phyloP scores from a whole-genome alignment of 2,329 filamentous ascomycete genomes.

The Alternaria viburni region DNA sequence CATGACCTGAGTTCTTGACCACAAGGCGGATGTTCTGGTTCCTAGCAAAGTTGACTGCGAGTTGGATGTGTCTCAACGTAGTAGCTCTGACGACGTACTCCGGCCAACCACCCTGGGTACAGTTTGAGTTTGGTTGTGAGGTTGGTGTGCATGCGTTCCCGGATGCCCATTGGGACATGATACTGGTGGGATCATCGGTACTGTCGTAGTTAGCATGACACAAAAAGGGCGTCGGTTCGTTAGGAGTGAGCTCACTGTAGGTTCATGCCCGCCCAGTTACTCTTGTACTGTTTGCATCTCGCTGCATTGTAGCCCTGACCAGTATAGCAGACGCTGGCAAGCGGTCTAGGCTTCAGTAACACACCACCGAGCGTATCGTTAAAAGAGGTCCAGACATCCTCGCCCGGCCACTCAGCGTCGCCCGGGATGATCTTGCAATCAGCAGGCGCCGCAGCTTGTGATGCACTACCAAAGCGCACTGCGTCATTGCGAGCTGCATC shows the following conservation, averaged over 20 bases:
- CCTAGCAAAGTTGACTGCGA: constrained; percentile 39
- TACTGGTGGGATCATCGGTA: constrained; percentile 28
- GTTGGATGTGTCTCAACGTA: constrained; percentile 30
- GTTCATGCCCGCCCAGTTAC: constrained; percentile 21
- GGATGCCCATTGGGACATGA: constrained; percentile 33
- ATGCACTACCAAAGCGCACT: constrained; percentile 19
- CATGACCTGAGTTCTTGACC: constrained; percentile 43
- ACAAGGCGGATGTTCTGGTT: constrained; percentile 39
- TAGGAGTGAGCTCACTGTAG: constrained; percentile 21
- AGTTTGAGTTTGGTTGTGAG: constrained; percentile 31
- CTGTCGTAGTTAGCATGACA: constrained; percentile 10
- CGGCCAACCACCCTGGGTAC: constrained; percentile 33
- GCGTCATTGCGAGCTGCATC: constrained; percentile 23
- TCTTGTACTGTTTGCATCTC: constrained; percentile 23
- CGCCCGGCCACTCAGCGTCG: constrained; percentile 30
- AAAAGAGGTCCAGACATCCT: constrained; percentile 27
- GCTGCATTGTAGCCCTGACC: constrained; percentile 25
- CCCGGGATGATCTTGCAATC: constrained; percentile 28
- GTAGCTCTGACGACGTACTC: constrained; percentile 34
- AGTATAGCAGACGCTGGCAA: constrained; percentile 30
- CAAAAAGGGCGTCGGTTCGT: not conserved
- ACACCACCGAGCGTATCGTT: constrained; percentile 31
- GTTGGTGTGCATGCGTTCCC: constrained; percentile 48
- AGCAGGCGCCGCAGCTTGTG: not conserved
- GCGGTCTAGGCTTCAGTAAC: constrained; percentile 29